Conservation (phyloP, 2,329 filamentous ascomycete species). For the Cadophora malorum region DNA sequence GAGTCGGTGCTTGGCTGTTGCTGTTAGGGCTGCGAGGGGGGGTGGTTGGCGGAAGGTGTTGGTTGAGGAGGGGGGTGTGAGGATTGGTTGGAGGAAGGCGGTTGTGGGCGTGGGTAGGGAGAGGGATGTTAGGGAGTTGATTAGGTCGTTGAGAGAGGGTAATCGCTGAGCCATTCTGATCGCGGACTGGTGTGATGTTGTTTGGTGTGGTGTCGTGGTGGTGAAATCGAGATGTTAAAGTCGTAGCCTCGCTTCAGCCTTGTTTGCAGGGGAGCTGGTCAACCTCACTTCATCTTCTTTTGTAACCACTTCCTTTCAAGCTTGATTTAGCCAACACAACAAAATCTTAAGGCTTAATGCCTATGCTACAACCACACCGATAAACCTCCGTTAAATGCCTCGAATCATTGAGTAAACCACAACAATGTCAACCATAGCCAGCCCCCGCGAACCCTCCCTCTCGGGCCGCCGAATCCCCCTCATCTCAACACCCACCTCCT, state of each 20-base stretch:
- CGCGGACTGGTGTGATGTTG: neutral
- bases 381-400: too few species aligned
- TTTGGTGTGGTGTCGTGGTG: neutral
- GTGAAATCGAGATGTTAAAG: neutral
- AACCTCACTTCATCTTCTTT: slow-evolving; percentile 21
- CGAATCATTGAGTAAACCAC: too few species aligned
- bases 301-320: neutral
- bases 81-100: slow-evolving; percentile 38
- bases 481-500: slow-evolving; percentile 72
- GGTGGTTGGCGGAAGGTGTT: slow-evolving; percentile 25
- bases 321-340: slow-evolving; percentile 1
- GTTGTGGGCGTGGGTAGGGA: slow-evolving; percentile 34
- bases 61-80: slow-evolving; percentile 24
- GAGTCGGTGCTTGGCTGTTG: slow-evolving; percentile 81
- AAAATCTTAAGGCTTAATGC: neutral
- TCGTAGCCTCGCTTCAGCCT: slow-evolving; percentile 37
- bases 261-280: slow-evolving; percentile 20
- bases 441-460: slow-evolving; percentile 64
- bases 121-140: slow-evolving; percentile 30
- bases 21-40: slow-evolving; percentile 59
- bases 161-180: slow-evolving; percentile 22
- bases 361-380: too few species aligned
- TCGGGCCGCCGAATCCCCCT: slow-evolving; percentile 62
- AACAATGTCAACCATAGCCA: slow-evolving; percentile 69
- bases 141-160: slow-evolving; percentile 35